These are phyloP conservation scores for Parachaetomium inaequale DNA, from an alignment of 495 filamentous ascomycete genomes.

Conservation along the genomic window DNA sequence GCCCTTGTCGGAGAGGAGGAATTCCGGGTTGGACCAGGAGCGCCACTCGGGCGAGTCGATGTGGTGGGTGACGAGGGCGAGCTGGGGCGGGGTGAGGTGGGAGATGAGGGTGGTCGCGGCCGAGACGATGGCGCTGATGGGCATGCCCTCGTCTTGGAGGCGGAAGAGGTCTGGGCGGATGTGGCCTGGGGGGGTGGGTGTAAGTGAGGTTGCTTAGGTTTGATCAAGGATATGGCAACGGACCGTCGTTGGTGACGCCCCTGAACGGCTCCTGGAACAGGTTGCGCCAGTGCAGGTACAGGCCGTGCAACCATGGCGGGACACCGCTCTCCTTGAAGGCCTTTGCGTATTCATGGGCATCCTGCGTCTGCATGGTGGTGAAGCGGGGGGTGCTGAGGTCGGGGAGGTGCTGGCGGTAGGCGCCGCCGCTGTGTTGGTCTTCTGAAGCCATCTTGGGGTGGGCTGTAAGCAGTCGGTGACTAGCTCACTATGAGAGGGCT, in stretches of 20 bases:
- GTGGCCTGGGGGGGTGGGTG: conserved; percentile 36
- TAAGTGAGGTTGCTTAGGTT: background rate
- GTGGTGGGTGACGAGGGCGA: conserved; percentile 49
- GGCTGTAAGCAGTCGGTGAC: background rate
- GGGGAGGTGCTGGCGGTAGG: conserved; percentile 49
- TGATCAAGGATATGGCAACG: conserved; percentile 12
- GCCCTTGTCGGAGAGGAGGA: conserved; percentile 59
- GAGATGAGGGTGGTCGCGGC: conserved; percentile 44
- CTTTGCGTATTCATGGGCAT: conserved; percentile 60
- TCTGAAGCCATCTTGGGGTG: conserved; percentile 11
- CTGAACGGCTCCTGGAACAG: conserved; percentile 65
- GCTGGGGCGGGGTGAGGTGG: conserved; percentile 47
- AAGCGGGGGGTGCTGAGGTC: conserved; percentile 60
- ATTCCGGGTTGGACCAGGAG: conserved; percentile 73
- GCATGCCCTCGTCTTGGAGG: conserved; percentile 59
- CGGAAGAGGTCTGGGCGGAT: conserved; percentile 55
- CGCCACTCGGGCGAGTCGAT: conserved; percentile 70
- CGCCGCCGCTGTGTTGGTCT: conserved; percentile 14
- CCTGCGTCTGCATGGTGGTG: conserved; percentile 58
- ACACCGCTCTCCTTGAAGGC: conserved; percentile 55
- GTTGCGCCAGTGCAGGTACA: conserved; percentile 65
- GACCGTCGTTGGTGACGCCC: conserved; percentile 68
- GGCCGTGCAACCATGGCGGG: conserved; percentile 64
- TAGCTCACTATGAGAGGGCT: background rate
- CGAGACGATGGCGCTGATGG: conserved; percentile 52